These are phyloP conservation scores for Backusella liffmaniae DNA, from an alignment of 192 early-diverging fungal species.

Conservation along the genomic window DNA sequence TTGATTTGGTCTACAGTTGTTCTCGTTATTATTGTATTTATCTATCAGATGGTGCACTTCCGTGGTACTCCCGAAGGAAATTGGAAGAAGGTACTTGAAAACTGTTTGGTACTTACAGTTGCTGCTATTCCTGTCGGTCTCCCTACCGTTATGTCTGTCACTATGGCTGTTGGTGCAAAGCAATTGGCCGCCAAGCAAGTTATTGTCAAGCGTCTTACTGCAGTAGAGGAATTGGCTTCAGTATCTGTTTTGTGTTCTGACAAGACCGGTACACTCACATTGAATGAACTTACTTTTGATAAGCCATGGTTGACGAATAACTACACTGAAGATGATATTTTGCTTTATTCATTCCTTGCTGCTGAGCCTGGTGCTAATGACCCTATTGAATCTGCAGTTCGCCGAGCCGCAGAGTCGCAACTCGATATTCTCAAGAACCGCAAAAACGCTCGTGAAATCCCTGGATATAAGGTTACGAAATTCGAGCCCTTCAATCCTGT, in stretches of 20 bases:
- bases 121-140: slow-evolving; percentile 94
- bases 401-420: slow-evolving; percentile 71
- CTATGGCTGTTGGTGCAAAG: slow-evolving; percentile 95
- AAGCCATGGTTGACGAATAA: slow-evolving; percentile 72
- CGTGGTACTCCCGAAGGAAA: slow-evolving; percentile 49
- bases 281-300: slow-evolving; percentile 95
- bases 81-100: slow-evolving; percentile 61
- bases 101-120: slow-evolving; percentile 85
- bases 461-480: slow-evolving; percentile 89
- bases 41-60: slow-evolving; percentile 69
- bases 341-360: slow-evolving; percentile 78
- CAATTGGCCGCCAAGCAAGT: slow-evolving; percentile 91
- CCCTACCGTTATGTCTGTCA: slow-evolving; percentile 94
- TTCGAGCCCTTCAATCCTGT: slow-evolving; percentile 96
- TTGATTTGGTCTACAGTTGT: slow-evolving; percentile 80
- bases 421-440: slow-evolving; percentile 67
- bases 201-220: slow-evolving; percentile 93
- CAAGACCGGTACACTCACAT: slow-evolving; percentile 91
- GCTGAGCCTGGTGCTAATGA: slow-evolving; percentile 91
- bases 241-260: slow-evolving; percentile 85
- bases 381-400: slow-evolving; percentile 88
- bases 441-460: slow-evolving; percentile 53
- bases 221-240: slow-evolving; percentile 93
- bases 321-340: slow-evolving; percentile 73
- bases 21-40: slow-evolving; percentile 77